Evolutionary conservation across 768 basidiomycete species (phyloP).

Genomic region (Hirschioporus abietinus): DNA sequence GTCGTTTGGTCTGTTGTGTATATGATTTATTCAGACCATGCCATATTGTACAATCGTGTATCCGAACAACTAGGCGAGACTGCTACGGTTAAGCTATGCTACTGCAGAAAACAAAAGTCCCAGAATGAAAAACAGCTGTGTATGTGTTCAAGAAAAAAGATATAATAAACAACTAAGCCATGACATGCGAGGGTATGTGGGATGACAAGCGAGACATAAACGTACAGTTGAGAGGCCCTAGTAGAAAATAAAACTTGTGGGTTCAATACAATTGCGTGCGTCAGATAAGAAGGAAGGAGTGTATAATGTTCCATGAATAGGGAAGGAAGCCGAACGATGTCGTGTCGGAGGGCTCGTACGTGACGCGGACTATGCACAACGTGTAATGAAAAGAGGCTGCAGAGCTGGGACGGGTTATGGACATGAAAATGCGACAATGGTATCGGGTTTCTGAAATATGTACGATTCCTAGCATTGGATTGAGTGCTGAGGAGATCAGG

Average conservation of each 20-base stretch:
- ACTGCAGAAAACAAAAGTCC: not conserved
- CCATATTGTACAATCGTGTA: conserved; percentile 1
- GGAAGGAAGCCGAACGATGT: not conserved
- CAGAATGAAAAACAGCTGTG: not conserved
- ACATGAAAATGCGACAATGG: not conserved
- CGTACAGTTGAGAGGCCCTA: not conserved
- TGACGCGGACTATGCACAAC: not conserved
- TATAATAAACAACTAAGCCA: not conserved
- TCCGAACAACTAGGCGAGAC: not conserved
- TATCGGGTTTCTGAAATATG: not conserved
- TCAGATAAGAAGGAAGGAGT: not conserved
- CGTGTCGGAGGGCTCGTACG: not conserved
- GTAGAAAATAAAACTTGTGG: not conserved
- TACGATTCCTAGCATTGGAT: not conserved
- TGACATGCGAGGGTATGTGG: not conserved
- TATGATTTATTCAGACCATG: conserved; percentile 1
- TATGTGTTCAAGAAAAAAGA: not conserved
- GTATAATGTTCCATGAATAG: not conserved
- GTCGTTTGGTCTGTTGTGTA: not conserved
- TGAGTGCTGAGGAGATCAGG: conserved; percentile 9
- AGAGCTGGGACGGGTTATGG: not conserved
- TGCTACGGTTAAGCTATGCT: not conserved
- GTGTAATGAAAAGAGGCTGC: not conserved
- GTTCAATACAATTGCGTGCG: not conserved
- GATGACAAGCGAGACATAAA: not conserved